Evolutionary conservation across 1,284 basidiomycete species (phyloP).

Genomic region (Trametes polyzona): DNA sequence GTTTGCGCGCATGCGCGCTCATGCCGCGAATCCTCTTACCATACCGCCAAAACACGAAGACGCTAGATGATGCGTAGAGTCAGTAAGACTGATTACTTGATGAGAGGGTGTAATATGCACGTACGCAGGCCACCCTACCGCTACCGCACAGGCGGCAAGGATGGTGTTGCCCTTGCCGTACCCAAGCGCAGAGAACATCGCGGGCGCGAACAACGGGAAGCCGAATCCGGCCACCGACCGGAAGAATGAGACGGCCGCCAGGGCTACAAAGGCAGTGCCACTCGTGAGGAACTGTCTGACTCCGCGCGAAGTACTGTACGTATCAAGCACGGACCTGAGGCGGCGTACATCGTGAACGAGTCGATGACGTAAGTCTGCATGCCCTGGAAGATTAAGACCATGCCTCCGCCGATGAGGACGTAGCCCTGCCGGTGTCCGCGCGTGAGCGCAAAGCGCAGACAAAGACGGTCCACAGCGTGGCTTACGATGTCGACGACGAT

Average conservation of each 20-base stretch:
- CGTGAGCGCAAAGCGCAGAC: not conserved
- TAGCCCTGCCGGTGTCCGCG: constrained; percentile 48
- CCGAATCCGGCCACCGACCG: constrained; percentile 65
- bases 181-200: constrained; percentile 63
- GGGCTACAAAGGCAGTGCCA: constrained; percentile 39
- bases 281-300: not conserved
- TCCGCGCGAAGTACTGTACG: not conserved
- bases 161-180: constrained; percentile 67
- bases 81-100: not conserved
- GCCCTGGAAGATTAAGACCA: constrained; percentile 57
- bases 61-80: constrained; percentile 34
- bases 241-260: constrained; percentile 59
- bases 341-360: constrained; percentile 64
- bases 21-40: constrained; percentile 48
- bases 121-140: constrained; percentile 64
- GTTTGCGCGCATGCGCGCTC: constrained; percentile 29
- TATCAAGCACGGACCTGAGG: constrained; percentile 49
- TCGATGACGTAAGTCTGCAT: constrained; percentile 69
- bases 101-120: constrained; percentile 28
- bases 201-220: constrained; percentile 69
- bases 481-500: constrained; percentile 66
- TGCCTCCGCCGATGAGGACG: constrained; percentile 51
- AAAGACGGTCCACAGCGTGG: not conserved
- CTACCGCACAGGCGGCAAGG: constrained; percentile 55
- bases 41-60: constrained; percentile 55